Evolutionary conservation across 2,329 filamentous ascomycete genomes (phyloP).

Genomic region (Hypoxylon sp.): DNA sequence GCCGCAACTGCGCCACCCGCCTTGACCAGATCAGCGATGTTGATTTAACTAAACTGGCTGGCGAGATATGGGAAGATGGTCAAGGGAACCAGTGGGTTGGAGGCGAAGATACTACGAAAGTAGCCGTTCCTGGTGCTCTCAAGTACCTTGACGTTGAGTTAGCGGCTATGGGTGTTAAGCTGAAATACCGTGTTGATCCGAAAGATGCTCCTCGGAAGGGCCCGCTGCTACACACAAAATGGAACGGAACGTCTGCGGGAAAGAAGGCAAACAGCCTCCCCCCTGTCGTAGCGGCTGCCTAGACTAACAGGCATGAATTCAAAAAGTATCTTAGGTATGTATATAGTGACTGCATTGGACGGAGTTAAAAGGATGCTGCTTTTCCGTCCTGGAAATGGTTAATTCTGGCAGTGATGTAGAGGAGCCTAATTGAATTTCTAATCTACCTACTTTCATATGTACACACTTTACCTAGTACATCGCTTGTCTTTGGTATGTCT

Average conservation of each 20-base stretch:
- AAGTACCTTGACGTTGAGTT: constrained; percentile 95
- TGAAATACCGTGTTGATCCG: constrained; percentile 80
- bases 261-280: constrained; percentile 47
- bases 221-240: constrained; percentile 58
- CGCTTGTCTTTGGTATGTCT: constrained; percentile 19
- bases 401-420: constrained; percentile 24
- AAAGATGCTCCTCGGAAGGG: constrained; percentile 76
- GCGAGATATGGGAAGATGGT: constrained; percentile 93
- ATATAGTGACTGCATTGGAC: constrained; percentile 30
- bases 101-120: constrained; percentile 89
- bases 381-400: constrained; percentile 25
- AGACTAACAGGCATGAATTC: constrained; percentile 20
- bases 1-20: constrained; percentile 80
- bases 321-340: background rate
- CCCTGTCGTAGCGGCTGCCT: constrained; percentile 49
- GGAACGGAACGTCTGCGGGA: constrained; percentile 53
- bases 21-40: constrained; percentile 71
- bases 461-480: background rate
- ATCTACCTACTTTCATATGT: background rate
- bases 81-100: constrained; percentile 87
- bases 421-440: constrained; percentile 25
- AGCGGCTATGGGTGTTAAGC: constrained; percentile 94
- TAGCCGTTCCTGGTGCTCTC: constrained; percentile 92
- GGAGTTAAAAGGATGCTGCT: constrained; percentile 36
- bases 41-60: constrained; percentile 70